Evolutionary conservation across 2,329 filamentous ascomycete species (phyloP).

Genomic region (Paraphoma sp.): DNA sequence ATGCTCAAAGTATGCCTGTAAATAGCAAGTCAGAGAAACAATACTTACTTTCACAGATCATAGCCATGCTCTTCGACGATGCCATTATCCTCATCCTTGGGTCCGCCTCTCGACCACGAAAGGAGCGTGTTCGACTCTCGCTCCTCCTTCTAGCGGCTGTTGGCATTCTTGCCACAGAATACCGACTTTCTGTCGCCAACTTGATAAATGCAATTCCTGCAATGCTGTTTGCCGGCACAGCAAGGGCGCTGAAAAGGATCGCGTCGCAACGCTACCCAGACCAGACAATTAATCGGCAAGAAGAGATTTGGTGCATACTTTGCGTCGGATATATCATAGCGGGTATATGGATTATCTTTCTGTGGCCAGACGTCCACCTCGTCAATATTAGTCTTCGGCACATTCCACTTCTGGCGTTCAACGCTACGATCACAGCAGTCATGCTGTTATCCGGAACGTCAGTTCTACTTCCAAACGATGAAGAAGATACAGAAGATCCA

Average conservation of each 20-base stretch:
- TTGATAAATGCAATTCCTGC: conserved; percentile 29
- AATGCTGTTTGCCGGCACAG: conserved; percentile 27
- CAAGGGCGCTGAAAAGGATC: conserved; percentile 19
- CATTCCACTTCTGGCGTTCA: conserved; percentile 15
- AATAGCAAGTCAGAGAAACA: background rate
- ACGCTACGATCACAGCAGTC: conserved; percentile 17
- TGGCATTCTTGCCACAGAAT: conserved; percentile 32
- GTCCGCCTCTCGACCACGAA: background rate
- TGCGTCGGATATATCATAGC: conserved; percentile 9
- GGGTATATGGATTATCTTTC: conserved; percentile 8
- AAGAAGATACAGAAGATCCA: background rate
- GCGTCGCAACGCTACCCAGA: conserved; percentile 11
- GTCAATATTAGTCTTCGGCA: conserved; percentile 10
- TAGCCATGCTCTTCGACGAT: conserved; percentile 25
- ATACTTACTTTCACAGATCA: conserved; percentile 8
- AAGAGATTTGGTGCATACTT: conserved; percentile 2
- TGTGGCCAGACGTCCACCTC: conserved; percentile 6
- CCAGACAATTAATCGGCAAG: background rate
- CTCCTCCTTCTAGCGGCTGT: conserved; percentile 21
- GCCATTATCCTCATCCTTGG: conserved; percentile 13
- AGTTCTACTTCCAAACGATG: conserved; percentile 17
- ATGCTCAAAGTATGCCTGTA: conserved; percentile 36
- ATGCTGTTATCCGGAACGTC: conserved; percentile 25
- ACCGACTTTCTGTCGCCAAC: conserved; percentile 28
- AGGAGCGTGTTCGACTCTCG: conserved; percentile 17